A percentile compares a stretch with the other conserved stretches of the same genome.
These are phyloP conservation scores for Phytomonas sp. DNA, from an alignment of 208 protist species.

Conservation along the genomic window DNA sequence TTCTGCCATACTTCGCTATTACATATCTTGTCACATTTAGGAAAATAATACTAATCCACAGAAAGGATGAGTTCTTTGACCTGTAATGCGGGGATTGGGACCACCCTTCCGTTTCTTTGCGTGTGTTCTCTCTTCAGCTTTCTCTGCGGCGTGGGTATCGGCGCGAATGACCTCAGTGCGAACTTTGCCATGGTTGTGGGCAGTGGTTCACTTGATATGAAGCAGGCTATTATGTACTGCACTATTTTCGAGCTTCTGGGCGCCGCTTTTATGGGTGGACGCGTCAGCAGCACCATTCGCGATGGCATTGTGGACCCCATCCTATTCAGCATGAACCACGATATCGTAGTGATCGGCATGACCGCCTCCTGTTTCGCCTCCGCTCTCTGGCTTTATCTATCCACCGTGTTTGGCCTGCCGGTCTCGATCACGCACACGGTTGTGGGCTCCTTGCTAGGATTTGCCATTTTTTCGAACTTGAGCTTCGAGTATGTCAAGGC, in stretches of 20 bases:
- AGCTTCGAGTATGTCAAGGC: constrained; percentile 45
- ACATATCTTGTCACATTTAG: constrained; percentile 3
- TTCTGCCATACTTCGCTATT: constrained; percentile 2
- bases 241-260: constrained; percentile 75
- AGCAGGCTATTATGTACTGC: constrained; percentile 71
- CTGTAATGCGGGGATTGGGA: constrained; percentile 52
- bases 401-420: constrained; percentile 66
- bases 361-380: constrained; percentile 58
- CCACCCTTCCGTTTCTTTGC: constrained; percentile 69
- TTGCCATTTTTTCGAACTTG: constrained; percentile 29
- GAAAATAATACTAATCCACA: neutral
- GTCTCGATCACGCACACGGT: constrained; percentile 84
- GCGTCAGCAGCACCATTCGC: constrained; percentile 68
- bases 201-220: constrained; percentile 75
- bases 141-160: constrained; percentile 76
- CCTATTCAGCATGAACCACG: constrained; percentile 55
- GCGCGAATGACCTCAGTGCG: constrained; percentile 72
- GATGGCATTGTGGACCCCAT: constrained; percentile 56
- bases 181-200: constrained; percentile 86
- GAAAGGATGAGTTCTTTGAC: constrained; percentile 10
- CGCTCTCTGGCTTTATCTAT: constrained; percentile 72
- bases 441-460: constrained; percentile 67
- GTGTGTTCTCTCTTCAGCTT: constrained; percentile 67
- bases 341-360: constrained; percentile 72
- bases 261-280: constrained; percentile 75